Evolutionary conservation across 257 asterid genomes (phyloP), one percentile per base, ranked within the genome.

Genomic region (Ilex aquifolium): DNA sequence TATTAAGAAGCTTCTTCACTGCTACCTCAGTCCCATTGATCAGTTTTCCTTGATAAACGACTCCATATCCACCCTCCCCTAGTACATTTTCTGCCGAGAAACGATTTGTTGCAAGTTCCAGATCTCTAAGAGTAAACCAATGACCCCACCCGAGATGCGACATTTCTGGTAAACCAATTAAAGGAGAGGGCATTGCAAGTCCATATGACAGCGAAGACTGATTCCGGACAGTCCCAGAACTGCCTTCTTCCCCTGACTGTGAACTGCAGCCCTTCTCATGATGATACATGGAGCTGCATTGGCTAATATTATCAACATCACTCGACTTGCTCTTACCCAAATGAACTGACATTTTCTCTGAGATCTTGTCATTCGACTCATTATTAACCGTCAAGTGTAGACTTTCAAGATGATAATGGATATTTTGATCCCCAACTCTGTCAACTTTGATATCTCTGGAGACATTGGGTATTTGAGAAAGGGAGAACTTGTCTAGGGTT

Each of bases 61-160:
- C 87, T 40, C 98, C 98, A 77, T 92, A 92, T 32, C 99, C 99
- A 67, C 99, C 97, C 79, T 92, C 97, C 52, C 99, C 99, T 57
- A 92, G 69, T 61, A 89, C 74, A 75, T 87, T 74, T 60, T 87
- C 93, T 2, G 80, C 64, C 13, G 94, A 76, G 77, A 92, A 92
- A 32, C 94, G 87, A 56, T 68, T 80, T 0, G 99, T 92, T n/a
- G 99, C 99, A 60, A 79, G 68, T 62, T 85, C 91, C 59, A 92
- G 99, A 73, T 92, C 99, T 72, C 99, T 71, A 32, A 89, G 97
- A 0, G 97, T 89, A 85, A 92, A 92, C 99, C 99, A 92, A 72
- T 89, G 99, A 64, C 99, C 99, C 99, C 99, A 92, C 39, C 99
- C 99, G 61, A 92, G 95, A 72, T 92, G 99, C 53, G 99, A 92